Percentiles rank a stretch among this genome's conserved stretches.
Conservation (phyloP, 305 asterid genomes). For the Striga hermonthica region DNA sequence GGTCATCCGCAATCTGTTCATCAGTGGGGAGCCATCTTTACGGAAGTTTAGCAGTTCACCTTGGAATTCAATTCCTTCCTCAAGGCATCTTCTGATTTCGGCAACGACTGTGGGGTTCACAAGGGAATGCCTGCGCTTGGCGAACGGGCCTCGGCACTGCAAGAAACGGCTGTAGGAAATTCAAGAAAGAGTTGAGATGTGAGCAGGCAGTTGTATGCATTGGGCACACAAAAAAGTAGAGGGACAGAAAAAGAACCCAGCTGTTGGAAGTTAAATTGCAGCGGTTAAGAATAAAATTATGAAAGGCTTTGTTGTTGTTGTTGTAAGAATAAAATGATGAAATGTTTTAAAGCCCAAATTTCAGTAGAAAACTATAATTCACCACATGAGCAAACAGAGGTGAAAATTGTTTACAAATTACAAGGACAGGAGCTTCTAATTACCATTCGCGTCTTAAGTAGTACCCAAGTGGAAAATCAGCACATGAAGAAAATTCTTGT, state of each 20-base stretch:
- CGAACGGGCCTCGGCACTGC: slow-evolving; percentile 91
- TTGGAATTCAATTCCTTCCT: slow-evolving; percentile 70
- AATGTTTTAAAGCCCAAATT: neutral
- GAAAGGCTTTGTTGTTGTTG: neutral
- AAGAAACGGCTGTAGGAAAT: slow-evolving; percentile 71
- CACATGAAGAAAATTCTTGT: too few relatives aligned
- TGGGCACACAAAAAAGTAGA: neutral
- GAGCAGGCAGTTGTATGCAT: neutral
- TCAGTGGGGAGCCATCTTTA: slow-evolving; percentile 81
- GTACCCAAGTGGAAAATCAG: too few relatives aligned
- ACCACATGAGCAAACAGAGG: slow-evolving; percentile 4
- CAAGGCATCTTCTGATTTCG: slow-evolving; percentile 79
- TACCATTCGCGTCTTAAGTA: neutral
- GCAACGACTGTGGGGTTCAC: slow-evolving; percentile 63
- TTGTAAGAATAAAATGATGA: too few relatives aligned
- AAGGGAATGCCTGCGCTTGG: slow-evolving; percentile 83
- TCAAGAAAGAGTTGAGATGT: slow-evolving; percentile 17
- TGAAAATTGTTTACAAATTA: slow-evolving; percentile 16
- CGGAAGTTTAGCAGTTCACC: slow-evolving; percentile 79
- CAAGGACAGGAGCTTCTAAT: slow-evolving; percentile 21
- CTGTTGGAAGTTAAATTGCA: neutral
- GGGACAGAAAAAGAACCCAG: neutral
- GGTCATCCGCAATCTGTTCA: slow-evolving; percentile 77
- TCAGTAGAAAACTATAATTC: neutral
- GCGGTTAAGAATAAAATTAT: too few relatives aligned